Conservation (phyloP, 2,329 filamentous ascomycete species). For the Pyrenochaeta sp. region DNA sequence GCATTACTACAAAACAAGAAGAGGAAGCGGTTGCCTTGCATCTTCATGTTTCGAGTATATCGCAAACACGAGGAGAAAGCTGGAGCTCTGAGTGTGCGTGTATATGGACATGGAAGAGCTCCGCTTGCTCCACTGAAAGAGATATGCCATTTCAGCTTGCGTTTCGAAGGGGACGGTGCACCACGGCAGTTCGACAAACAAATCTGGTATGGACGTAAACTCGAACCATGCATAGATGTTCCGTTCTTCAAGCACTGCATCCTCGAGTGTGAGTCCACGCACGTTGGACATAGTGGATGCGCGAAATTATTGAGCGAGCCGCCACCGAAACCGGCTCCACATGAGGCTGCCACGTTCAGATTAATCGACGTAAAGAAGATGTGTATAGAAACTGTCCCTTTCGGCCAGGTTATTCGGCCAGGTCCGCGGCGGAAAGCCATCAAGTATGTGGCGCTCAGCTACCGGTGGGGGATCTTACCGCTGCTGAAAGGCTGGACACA, state of each 20-base stretch:
- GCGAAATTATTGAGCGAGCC: background rate
- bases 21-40: slow-evolving; percentile 1
- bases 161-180: background rate
- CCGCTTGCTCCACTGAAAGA: slow-evolving; percentile 3
- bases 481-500: background rate
- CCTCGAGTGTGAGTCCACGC: background rate
- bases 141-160: slow-evolving; percentile 5
- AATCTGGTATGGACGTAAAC: slow-evolving; percentile 5
- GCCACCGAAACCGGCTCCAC: background rate
- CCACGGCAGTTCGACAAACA: background rate
- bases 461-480: background rate
- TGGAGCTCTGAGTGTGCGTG: slow-evolving; percentile 5
- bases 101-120: slow-evolving; percentile 4
- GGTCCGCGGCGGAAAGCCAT: background rate
- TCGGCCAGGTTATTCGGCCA: background rate
- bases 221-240: background rate
- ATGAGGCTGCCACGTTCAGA: background rate
- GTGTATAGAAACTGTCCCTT: background rate
- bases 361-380: slow-evolving; percentile 1
- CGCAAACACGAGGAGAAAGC: slow-evolving; percentile 2
- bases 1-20: slow-evolving; percentile 1
- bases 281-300: background rate
- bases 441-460: slow-evolving; percentile 3
- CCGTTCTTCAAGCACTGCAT: slow-evolving; percentile 2
- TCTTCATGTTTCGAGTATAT: slow-evolving; percentile 3